Conservation (phyloP, 148 eudicot species). For the Cornus suecica region DNA sequence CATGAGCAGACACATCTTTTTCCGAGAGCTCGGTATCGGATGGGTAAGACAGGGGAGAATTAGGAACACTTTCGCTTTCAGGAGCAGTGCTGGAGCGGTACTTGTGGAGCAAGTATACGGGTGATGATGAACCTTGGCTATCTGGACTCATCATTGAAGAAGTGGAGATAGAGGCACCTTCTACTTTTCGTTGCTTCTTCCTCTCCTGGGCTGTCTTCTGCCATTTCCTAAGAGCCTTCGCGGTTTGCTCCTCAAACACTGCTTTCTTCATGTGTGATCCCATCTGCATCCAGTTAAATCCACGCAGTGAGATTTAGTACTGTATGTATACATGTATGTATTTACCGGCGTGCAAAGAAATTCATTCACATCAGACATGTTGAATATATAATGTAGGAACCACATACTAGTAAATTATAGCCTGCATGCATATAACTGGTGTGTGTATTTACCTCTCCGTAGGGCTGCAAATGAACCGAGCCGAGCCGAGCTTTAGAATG, state of each 20-base stretch:
- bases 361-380: too few relatives aligned
- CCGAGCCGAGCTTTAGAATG: too few relatives aligned
- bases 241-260: conserved; percentile 35
- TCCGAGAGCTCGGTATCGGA: conserved; percentile 16
- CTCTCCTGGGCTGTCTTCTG: conserved; percentile 31
- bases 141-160: conserved; percentile 6
- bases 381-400: too few relatives aligned
- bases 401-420: too few relatives aligned
- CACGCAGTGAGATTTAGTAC: neutral
- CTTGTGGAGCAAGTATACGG: conserved; percentile 30
- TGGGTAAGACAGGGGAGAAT: conserved; percentile 12
- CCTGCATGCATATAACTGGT: too few relatives aligned
- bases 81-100: neutral
- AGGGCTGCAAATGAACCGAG: too few relatives aligned
- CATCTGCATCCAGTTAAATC: conserved; percentile 20
- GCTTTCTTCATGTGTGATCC: conserved; percentile 44
- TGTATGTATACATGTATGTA: neutral
- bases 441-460: too few relatives aligned
- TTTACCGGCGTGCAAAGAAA: too few relatives aligned
- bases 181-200: conserved; percentile 20
- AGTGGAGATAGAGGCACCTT: neutral
- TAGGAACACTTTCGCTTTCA: conserved; percentile 22
- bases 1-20: conserved; percentile 16
- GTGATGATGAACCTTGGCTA: conserved; percentile 29
- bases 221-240: conserved; percentile 41